Conservation (phyloP, 495 filamentous ascomycete genomes). For the Penicillium taxi region DNA sequence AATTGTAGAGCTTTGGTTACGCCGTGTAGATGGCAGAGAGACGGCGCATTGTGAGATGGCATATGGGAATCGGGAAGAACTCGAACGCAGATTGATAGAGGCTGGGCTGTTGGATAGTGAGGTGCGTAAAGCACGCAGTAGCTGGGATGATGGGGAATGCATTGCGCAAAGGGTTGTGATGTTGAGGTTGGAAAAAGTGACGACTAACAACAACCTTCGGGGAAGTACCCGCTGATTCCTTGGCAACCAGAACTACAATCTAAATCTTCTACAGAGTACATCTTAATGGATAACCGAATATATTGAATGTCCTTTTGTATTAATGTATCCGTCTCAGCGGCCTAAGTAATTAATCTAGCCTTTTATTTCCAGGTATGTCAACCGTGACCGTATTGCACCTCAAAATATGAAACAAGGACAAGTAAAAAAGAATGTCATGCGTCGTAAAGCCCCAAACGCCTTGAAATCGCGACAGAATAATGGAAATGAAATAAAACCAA, state of each 20-base stretch:
- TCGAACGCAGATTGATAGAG: conserved; percentile 11
- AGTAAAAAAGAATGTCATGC: conserved; percentile 19
- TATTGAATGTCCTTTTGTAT: conserved; percentile 9
- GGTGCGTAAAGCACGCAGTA: conserved; percentile 37
- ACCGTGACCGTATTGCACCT: conserved; percentile 14
- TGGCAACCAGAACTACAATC: background rate
- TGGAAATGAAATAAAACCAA: conserved; percentile 5
- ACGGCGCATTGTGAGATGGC: conserved; percentile 7
- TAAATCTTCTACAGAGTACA: no score
- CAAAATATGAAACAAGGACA: conserved; percentile 20
- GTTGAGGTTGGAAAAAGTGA: conserved; percentile 1
- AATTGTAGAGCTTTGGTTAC: conserved; percentile 22
- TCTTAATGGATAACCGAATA: no score
- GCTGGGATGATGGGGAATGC: conserved; percentile 38
- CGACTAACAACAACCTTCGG: background rate
- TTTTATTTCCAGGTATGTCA: conserved; percentile 22
- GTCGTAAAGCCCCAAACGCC: conserved; percentile 23
- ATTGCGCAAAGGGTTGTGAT: no score
- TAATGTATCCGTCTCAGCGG: conserved; percentile 17
- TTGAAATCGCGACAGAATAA: conserved; percentile 4
- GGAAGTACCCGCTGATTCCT: no score
- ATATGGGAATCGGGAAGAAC: conserved; percentile 10
- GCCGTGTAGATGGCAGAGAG: conserved; percentile 11
- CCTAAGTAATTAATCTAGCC: conserved; percentile 24
- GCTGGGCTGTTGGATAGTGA: conserved; percentile 16